Percentiles rank a stretch among this genome's conserved stretches.
Conservation (phyloP, 345 rosid genomes). For the Pistacia vera region DNA sequence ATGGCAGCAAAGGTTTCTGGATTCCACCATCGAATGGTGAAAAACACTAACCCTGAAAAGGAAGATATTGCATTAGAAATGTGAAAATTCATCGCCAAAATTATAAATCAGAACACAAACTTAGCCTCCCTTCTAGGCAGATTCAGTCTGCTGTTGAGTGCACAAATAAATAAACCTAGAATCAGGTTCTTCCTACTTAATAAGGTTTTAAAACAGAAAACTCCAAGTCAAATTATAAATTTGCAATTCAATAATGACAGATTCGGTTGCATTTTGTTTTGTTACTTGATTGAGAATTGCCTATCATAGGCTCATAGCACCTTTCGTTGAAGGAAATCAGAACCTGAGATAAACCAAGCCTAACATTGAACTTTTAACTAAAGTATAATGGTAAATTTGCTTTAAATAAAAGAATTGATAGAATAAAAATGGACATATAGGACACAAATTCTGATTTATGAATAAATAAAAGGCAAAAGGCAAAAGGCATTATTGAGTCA, state of each 20-base stretch:
- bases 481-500: not conserved
- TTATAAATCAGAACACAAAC: not conserved
- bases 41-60: slow-evolving; percentile 78
- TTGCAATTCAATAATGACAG: not conserved
- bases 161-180: not conserved
- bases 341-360: slow-evolving; percentile 1
- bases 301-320: too few relatives aligned
- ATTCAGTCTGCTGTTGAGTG: not conserved
- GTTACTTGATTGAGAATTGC: not conserved
- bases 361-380: not conserved
- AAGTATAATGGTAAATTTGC: not conserved
- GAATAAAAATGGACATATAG: not conserved
- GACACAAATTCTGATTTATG: not conserved
- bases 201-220: not conserved
- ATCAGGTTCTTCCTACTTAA: not conserved
- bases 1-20: slow-evolving; percentile 87
- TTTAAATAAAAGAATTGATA: not conserved
- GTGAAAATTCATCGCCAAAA: not conserved
- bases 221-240: slow-evolving; percentile 4
- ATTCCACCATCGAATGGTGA: slow-evolving; percentile 99
- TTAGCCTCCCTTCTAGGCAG: not conserved
- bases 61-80: slow-evolving; percentile 22
- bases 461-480: not conserved
- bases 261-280: not conserved
- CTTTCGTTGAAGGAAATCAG: not conserved